Conservation (phyloP, 2,329 filamentous ascomycete genomes). For the Cladosporium sp. region DNA sequence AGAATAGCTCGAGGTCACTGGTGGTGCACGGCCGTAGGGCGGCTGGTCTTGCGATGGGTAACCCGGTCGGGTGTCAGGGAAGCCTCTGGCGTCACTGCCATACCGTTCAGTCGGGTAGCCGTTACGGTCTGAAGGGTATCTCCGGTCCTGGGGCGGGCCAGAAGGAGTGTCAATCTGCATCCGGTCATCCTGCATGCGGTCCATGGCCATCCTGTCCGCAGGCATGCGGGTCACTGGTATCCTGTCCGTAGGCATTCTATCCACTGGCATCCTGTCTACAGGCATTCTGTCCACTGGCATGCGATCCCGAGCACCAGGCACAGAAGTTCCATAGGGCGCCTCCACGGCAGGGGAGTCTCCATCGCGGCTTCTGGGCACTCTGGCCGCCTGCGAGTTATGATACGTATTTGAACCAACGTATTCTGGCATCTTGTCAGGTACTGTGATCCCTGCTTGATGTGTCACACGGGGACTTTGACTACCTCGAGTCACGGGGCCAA, state of each 20-base stretch:
- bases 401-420: constrained; percentile 13
- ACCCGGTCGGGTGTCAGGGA: constrained; percentile 12
- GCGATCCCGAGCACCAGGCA: constrained; percentile 5
- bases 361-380: constrained; percentile 11
- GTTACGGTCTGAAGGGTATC: constrained; percentile 15
- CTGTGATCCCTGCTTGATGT: constrained; percentile 39
- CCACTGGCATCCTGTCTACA: constrained; percentile 11
- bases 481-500: constrained; percentile 40
- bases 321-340: constrained; percentile 7
- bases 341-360: constrained; percentile 12
- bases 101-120: constrained; percentile 23
- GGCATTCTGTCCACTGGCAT: constrained; percentile 15
- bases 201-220: constrained; percentile 22
- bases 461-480: constrained; percentile 38
- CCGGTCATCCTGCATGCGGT: constrained; percentile 17
- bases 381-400: constrained; percentile 11
- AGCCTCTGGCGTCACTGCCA: constrained; percentile 20
- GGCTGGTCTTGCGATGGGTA: constrained; percentile 11
- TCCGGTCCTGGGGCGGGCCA: constrained; percentile 9
- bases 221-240: constrained; percentile 25
- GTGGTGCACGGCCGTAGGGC: constrained; percentile 15
- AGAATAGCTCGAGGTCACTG: constrained; percentile 23
- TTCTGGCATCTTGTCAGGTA: constrained; percentile 26
- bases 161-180: constrained; percentile 27
- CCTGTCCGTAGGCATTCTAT: constrained; percentile 17